phyloP scores from a whole-genome alignment of 108 stramenopile genomes.

The Cylindrotheca fusiformis region DNA sequence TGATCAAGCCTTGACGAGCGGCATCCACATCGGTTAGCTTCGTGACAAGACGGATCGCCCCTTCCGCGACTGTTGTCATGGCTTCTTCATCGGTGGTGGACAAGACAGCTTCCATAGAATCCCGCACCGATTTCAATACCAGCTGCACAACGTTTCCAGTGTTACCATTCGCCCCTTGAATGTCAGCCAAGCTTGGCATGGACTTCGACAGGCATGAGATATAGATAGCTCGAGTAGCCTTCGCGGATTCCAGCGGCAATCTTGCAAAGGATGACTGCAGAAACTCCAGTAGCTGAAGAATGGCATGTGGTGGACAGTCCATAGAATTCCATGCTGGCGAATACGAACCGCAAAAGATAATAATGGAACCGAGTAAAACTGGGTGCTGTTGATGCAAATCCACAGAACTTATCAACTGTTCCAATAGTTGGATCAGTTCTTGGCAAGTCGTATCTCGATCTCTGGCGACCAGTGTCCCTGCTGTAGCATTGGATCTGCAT shows the following conservation, averaged over 20 bases:
- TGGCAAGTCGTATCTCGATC: constrained; percentile 34
- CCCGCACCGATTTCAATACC: constrained; percentile 8
- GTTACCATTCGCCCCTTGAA: background rate
- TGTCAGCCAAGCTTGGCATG: constrained; percentile 14
- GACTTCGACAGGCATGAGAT: constrained; percentile 10
- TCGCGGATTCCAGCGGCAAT: constrained; percentile 18
- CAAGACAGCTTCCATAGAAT: constrained; percentile 43
- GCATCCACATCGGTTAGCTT: constrained; percentile 29
- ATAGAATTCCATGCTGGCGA: constrained; percentile 37
- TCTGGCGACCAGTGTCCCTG: constrained; percentile 16
- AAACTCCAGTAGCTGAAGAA: constrained; percentile 40
- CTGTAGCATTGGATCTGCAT: constrained; percentile 28
- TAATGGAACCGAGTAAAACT: constrained; percentile 27
- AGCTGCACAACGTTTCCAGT: background rate
- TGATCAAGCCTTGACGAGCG: constrained; percentile 20
- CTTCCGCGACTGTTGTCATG: constrained; percentile 51
- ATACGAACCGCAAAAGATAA: constrained; percentile 45
- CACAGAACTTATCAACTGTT: constrained; percentile 14
- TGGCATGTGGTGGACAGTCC: constrained; percentile 31
- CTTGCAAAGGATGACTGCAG: constrained; percentile 11
- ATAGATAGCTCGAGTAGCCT: constrained; percentile 23
- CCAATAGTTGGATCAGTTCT: constrained; percentile 34
- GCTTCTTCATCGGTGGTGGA: constrained; percentile 37
- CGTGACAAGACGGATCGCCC: constrained; percentile 36
- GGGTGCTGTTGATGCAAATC: constrained; percentile 5